Conservation (phyloP, 192 early-diverging fungal genomes). For the Mortierella claussenii region DNA sequence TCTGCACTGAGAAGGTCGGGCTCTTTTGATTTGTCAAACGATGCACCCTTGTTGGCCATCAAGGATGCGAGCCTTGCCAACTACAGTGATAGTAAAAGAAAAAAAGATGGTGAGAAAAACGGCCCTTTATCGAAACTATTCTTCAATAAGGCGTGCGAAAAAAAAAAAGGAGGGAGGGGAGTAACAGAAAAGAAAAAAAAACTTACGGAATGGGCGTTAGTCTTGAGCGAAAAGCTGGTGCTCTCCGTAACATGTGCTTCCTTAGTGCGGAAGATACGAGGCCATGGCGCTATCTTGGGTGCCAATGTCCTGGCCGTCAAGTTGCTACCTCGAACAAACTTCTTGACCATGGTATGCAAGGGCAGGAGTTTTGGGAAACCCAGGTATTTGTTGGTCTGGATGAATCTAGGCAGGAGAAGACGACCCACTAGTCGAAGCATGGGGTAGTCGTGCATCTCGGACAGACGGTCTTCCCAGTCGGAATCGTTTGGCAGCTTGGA, state of each 20-base stretch:
- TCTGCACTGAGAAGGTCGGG: constrained; percentile 23
- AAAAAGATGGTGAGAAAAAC: neutral
- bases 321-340: neutral
- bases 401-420: constrained; percentile 55
- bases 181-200: neutral
- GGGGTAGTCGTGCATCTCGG: constrained; percentile 60
- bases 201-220: constrained; percentile 52
- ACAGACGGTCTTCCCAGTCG: constrained; percentile 52
- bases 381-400: constrained; percentile 24
- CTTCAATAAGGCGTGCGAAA: neutral
- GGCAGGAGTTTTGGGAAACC: constrained; percentile 12
- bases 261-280: constrained; percentile 16
- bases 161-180: neutral
- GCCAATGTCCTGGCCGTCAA: neutral
- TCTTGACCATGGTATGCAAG: constrained; percentile 18
- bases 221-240: constrained; percentile 43
- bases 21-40: constrained; percentile 37
- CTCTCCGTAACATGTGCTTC: constrained; percentile 38
- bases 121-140: no score
- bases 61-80: constrained; percentile 37
- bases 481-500: constrained; percentile 40
- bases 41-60: constrained; percentile 52
- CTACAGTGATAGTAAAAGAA: neutral
- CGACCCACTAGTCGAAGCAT: constrained; percentile 58
- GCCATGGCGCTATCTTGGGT: constrained; percentile 18